Conservation (phyloP, 345 rosid genomes). For the Schrenkiella parvula region DNA sequence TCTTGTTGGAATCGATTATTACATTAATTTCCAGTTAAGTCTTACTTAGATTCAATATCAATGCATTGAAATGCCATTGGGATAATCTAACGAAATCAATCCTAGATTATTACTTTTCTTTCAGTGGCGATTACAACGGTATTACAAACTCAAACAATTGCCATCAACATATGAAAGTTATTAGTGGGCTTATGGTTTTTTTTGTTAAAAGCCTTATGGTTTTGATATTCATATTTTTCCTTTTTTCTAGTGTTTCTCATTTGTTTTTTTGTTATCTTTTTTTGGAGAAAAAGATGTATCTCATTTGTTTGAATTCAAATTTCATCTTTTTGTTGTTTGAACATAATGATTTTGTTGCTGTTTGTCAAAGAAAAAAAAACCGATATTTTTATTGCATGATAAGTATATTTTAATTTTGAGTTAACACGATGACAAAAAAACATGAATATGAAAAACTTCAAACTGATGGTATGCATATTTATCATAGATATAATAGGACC, state of each 20-base stretch:
- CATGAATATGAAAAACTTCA: slow-evolving; percentile 7
- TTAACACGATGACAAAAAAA: neutral
- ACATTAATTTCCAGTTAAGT: no score
- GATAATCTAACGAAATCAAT: no score
- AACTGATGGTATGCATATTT: neutral
- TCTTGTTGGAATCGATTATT: no score
- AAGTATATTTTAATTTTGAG: neutral
- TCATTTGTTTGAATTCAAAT: neutral
- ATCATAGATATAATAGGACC: neutral
- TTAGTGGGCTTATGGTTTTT: no score
- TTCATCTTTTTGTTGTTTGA: neutral
- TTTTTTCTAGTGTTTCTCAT: neutral
- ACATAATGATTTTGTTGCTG: neutral
- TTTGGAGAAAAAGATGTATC: neutral
- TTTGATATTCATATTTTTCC: neutral
- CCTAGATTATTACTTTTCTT: no score
- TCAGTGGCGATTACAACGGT: no score
- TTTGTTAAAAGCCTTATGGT: neutral
- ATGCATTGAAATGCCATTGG: no score
- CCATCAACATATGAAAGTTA: no score
- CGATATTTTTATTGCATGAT: neutral
- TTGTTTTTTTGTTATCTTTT: no score
- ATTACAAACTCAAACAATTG: no score
- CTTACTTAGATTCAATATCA: no score
- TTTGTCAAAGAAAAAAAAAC: neutral